Evolutionary conservation across 768 basidiomycete species (phyloP).

Genomic region (Cantharellus anzutake): DNA sequence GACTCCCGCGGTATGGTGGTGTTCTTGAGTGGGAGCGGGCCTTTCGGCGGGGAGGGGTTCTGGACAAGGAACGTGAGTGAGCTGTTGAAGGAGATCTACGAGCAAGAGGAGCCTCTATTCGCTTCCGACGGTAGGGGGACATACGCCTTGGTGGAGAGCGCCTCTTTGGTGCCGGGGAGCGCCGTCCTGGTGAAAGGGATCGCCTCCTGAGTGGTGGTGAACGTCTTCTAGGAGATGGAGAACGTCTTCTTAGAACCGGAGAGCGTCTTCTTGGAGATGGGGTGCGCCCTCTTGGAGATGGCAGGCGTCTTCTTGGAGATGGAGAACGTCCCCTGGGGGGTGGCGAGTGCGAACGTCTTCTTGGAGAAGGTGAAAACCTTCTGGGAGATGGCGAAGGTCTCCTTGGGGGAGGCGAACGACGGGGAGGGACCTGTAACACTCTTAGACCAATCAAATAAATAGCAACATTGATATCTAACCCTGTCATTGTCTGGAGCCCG

Average conservation of each 20-base stretch:
- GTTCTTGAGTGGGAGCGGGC: not conserved
- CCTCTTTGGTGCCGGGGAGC: conserved; percentile 12
- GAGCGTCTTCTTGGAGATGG: conserved; percentile 2
- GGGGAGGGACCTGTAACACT: conserved; percentile 3
- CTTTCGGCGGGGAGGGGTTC: conserved; percentile 22
- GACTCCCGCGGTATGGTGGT: conserved; percentile 23
- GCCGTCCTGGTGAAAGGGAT: conserved; percentile 20
- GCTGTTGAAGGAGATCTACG: conserved; percentile 15
- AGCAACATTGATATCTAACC: conserved; percentile 13
- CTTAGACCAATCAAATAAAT: conserved; percentile 1
- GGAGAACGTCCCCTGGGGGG: conserved; percentile 29
- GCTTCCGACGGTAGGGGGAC: not conserved
- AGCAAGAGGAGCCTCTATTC: not conserved
- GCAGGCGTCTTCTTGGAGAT: not conserved
- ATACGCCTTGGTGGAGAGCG: conserved; percentile 12
- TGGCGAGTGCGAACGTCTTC: conserved; percentile 1
- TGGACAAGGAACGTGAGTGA: conserved; percentile 15
- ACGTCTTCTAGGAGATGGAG: conserved; percentile 2
- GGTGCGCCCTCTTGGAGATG: conserved; percentile 3
- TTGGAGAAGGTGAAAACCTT: not conserved
- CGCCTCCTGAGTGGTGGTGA: conserved; percentile 30
- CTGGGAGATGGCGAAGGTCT: conserved; percentile 3
- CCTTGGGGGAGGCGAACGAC: conserved; percentile 3
- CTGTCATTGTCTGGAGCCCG: conserved; percentile 30
- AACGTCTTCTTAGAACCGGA: not conserved